Base-by-base conservation (phyloP, 2,329 filamentous ascomycete species). In the Fusarium miscanthi region DNA sequence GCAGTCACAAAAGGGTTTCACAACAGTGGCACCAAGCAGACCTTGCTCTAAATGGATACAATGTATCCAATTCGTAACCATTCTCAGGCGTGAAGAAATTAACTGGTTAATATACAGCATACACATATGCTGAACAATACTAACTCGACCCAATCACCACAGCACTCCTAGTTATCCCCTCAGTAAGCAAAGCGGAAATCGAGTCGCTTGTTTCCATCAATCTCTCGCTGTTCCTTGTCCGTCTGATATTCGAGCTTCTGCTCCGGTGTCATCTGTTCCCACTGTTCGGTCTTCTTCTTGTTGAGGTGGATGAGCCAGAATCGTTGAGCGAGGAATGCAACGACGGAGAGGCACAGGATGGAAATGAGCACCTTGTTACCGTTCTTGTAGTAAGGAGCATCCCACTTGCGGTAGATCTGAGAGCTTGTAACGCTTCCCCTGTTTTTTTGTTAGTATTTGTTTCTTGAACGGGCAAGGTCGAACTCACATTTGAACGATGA, bases 311-410 rank as follows among this genome's bases (percentile, higher is more conserved):
- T 73, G 45, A 88, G 77, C 38, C 81, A 83, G 64, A 84, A 78
- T 21, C 86, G 80, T 74, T 88, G 86, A 4, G 79, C 81, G 37
- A 90, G 31, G 51, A 90, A 90, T 1, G 85, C 74, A 0, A 85
- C 77, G 13, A 89, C 74, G 25, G 85, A 84, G 33, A 88, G 82
- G 1, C 82, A 83, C 6, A 85, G 80, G 53, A 91, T 82, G 3
- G 82, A 85, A 30, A 91, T 85, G 53, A 89, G 82, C 6, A 89
- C 85, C 30, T 83, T 87, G 79, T 91, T 91, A 13, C 89, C 89
- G 7, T 76, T 83, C 65, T 87, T 86, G 76, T 90, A 91, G 73
- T 87, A 86, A 0, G 88, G 88, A 10, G 83, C 82, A 62, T 90
- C 89, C 62, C 85, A 82, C 4, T 77, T 74, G 23, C 86, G 83